A percentile compares a stretch with the other conserved stretches of the same genome.
Evolutionary conservation across 345 rosid genomes (phyloP).

Genomic region (Gossypium sturtianum): DNA sequence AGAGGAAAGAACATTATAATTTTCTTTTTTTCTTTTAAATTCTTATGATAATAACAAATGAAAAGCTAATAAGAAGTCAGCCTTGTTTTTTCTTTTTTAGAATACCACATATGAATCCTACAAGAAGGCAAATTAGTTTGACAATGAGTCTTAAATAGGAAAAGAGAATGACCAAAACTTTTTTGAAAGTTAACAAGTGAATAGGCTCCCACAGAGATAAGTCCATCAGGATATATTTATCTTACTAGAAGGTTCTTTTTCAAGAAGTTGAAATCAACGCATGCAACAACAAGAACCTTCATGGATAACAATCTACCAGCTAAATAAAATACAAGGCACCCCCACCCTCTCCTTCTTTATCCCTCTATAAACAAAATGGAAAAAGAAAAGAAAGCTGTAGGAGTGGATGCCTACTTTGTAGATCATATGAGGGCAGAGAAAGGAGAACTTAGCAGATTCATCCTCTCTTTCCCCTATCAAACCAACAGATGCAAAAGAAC

Average conservation of each 20-base stretch:
- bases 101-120: neutral
- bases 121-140: neutral
- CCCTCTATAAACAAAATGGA: neutral
- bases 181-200: neutral
- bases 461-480: slow-evolving; percentile 1
- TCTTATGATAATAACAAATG: neutral
- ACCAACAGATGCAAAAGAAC: neutral
- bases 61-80: neutral
- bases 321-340: neutral
- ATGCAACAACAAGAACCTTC: neutral
- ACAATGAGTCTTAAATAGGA: neutral
- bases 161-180: neutral
- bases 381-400: neutral
- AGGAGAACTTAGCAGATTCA: neutral
- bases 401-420: neutral
- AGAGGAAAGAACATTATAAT: too few species aligned
- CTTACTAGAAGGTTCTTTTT: neutral
- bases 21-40: too few species aligned
- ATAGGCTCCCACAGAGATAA: neutral
- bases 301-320: neutral
- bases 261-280: neutral
- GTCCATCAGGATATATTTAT: neutral
- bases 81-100: neutral
- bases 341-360: neutral
- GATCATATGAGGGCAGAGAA: neutral